Evolutionary conservation across 805 yeast genomes (phyloP).

Genomic region (Cyberlindnera maritima): DNA sequence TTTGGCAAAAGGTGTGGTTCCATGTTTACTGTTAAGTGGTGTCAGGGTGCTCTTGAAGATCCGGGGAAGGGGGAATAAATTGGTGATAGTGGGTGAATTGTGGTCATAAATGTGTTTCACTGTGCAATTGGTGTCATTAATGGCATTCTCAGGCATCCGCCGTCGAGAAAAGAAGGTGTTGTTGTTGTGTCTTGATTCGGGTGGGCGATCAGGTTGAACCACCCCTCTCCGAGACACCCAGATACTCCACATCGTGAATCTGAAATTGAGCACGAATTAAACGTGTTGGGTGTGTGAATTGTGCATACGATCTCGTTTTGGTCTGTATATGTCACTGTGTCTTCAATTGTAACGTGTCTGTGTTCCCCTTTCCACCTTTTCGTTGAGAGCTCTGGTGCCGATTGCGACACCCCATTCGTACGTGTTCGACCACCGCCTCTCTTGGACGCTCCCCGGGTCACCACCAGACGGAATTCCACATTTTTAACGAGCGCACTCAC

Average conservation of each 20-base stretch:
- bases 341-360: background rate
- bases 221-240: conserved; percentile 1
- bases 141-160: no score
- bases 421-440: background rate
- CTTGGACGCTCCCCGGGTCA: background rate
- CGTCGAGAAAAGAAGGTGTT: no score
- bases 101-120: no score
- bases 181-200: background rate
- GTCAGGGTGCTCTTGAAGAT: no score
- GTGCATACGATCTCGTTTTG: no score
- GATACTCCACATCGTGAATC: conserved; percentile 1
- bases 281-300: no score
- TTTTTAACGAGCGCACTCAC: conserved; percentile 16
- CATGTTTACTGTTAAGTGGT: no score
- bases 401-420: background rate
- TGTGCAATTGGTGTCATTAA: no score
- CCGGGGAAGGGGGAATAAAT: no score
- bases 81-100: no score
- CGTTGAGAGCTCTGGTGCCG: background rate
- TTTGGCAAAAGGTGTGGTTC: no score
- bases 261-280: background rate
- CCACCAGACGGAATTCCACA: background rate
- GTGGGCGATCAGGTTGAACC: background rate
- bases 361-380: background rate
- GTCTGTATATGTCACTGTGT: background rate